A percentile compares a stretch with the other conserved stretches of the same genome.
These are phyloP conservation scores for Corniculantispora saksenae DNA, from an alignment of 2,329 filamentous ascomycete species.

Conservation along the genomic window DNA sequence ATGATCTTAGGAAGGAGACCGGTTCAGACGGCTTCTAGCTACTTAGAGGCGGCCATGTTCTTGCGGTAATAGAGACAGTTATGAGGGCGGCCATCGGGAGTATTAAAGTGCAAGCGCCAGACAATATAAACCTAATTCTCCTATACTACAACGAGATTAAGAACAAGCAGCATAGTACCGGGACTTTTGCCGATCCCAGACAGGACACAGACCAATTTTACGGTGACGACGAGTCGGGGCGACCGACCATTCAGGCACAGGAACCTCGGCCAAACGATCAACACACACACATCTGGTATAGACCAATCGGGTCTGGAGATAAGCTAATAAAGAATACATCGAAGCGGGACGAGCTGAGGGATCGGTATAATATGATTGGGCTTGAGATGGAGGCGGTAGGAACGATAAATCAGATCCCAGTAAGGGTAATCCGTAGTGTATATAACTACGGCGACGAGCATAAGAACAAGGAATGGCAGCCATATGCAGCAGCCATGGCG, in stretches of 20 bases:
- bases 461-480: slow-evolving; percentile 35
- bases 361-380: slow-evolving; percentile 31
- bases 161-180: slow-evolving; percentile 22
- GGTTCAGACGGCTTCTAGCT: slow-evolving; percentile 26
- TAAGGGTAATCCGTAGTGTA: slow-evolving; percentile 32
- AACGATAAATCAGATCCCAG: slow-evolving; percentile 31
- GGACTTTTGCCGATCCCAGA: slow-evolving; percentile 26
- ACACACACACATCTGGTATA: slow-evolving; percentile 34
- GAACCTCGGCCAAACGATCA: slow-evolving; percentile 18
- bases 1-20: slow-evolving; percentile 33
- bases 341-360: slow-evolving; percentile 27
- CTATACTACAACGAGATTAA: slow-evolving; percentile 27
- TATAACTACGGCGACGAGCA: slow-evolving; percentile 35
- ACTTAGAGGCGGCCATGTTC: slow-evolving; percentile 25
- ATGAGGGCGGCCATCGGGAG: slow-evolving; percentile 32
- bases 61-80: slow-evolving; percentile 29
- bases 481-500: slow-evolving; percentile 35
- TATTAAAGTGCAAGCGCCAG: slow-evolving; percentile 24
- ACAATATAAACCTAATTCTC: slow-evolving; percentile 23
- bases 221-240: slow-evolving; percentile 11
- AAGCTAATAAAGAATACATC: slow-evolving; percentile 32
- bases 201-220: slow-evolving; percentile 25
- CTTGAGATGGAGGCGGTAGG: slow-evolving; percentile 37
- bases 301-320: slow-evolving; percentile 33
- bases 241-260: neutral